Percentiles rank a stretch among this genome's conserved stretches.
Evolutionary conservation across 228 moss, liverwort and hornwort species (phyloP).

Genomic region (Sphagnum fallax): DNA sequence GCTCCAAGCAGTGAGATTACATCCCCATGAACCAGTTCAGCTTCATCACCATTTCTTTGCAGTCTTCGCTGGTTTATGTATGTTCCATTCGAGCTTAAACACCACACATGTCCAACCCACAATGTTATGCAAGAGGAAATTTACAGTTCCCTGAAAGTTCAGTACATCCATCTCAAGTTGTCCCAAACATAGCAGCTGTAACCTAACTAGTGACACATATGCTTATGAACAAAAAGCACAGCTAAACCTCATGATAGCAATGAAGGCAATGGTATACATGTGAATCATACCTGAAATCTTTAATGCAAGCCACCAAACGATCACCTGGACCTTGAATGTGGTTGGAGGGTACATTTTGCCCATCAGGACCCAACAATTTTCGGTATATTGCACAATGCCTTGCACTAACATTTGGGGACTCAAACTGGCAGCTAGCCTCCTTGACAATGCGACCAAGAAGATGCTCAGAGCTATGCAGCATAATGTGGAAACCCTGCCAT

Average conservation of each 20-base stretch:
- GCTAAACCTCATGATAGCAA: too few species aligned
- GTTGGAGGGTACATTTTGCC: conserved; percentile 19
- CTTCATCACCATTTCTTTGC: conserved; percentile 72
- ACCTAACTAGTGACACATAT: neutral
- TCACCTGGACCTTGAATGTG: conserved; percentile 48
- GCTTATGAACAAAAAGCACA: too few species aligned
- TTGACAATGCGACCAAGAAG: conserved; percentile 67
- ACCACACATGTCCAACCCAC: neutral
- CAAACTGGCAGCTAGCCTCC: conserved; percentile 69
- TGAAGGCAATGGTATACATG: neutral
- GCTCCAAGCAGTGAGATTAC: conserved; percentile 68
- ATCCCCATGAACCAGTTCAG: conserved; percentile 78
- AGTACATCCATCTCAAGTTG: neutral
- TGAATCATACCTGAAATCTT: conserved; percentile 60
- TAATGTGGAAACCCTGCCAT: conserved; percentile 55
- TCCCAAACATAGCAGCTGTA: neutral
- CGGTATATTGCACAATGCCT: conserved; percentile 71
- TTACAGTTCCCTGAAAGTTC: neutral
- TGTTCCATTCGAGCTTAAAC: conserved; percentile 81
- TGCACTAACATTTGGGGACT: conserved; percentile 83
- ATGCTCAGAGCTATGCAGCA: conserved; percentile 68
- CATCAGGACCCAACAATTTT: conserved; percentile 33
- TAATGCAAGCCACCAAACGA: conserved; percentile 44
- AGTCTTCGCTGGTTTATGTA: conserved; percentile 63
- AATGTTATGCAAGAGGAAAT: neutral